A percentile compares a stretch with the other conserved stretches of the same genome.
These are phyloP conservation scores for Lomentospora prolificans DNA, from an alignment of 2,329 filamentous ascomycete species.

Conservation along the genomic window DNA sequence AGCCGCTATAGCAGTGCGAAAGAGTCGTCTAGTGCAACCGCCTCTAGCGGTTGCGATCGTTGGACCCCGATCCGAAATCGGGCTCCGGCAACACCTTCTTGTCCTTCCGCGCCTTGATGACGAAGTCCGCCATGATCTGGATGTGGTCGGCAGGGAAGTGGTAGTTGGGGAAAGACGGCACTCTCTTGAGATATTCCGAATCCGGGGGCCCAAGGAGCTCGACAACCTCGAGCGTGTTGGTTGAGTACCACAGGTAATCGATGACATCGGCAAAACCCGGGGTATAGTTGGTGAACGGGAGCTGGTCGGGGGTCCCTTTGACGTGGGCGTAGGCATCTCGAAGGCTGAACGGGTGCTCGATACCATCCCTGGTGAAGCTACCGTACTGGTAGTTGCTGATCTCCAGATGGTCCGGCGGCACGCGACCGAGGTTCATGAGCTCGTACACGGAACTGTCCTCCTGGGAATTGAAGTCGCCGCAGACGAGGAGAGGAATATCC, in stretches of 20 bases:
- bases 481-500: slow-evolving; percentile 83
- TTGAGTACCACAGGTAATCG: slow-evolving; percentile 97
- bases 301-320: slow-evolving; percentile 70
- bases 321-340: slow-evolving; percentile 82
- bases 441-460: slow-evolving; percentile 85
- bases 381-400: slow-evolving; percentile 77
- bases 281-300: slow-evolving; percentile 94
- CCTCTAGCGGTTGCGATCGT: background rate
- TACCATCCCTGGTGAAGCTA: slow-evolving; percentile 83
- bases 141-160: slow-evolving; percentile 93
- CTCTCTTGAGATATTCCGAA: slow-evolving; percentile 70
- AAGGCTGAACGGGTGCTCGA: slow-evolving; percentile 88
- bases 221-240: slow-evolving; percentile 76
- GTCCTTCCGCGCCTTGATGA: slow-evolving; percentile 79
- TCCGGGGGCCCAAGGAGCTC: slow-evolving; percentile 81
- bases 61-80: slow-evolving; percentile 39
- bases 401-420: slow-evolving; percentile 72
- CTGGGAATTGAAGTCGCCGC: slow-evolving; percentile 92
- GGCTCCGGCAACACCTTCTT: slow-evolving; percentile 57
- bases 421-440: slow-evolving; percentile 68
- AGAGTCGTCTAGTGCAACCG: background rate
- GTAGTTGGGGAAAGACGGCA: slow-evolving; percentile 87
- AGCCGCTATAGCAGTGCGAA: background rate
- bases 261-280: slow-evolving; percentile 87
- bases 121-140: slow-evolving; percentile 80